A percentile compares a stretch with the other conserved stretches of the same genome.
phyloP scores from a whole-genome alignment of 352 stramenopile species.

The Saprolegnia parasitica region DNA sequence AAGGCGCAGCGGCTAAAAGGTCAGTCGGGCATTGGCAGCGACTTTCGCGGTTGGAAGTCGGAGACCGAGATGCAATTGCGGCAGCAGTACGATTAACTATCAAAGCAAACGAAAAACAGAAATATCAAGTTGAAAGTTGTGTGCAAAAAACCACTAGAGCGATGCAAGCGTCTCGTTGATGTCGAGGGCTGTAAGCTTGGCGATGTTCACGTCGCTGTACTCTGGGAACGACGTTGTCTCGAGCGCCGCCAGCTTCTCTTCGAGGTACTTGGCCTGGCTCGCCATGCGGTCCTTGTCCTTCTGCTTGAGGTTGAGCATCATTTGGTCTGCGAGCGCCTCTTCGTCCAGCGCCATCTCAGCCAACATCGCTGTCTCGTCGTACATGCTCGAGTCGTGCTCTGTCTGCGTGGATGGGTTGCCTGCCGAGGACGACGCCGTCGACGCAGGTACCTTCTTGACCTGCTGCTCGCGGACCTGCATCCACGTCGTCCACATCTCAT shows the following conservation, averaged over 20 bases:
- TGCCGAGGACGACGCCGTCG: too few species aligned
- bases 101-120: not conserved
- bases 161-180: constrained; percentile 7
- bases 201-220: not conserved
- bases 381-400: not conserved
- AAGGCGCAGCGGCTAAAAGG: constrained; percentile 65
- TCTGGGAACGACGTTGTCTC: constrained; percentile 13
- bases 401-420: not conserved
- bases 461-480: constrained; percentile 67
- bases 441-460: constrained; percentile 10
- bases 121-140: not conserved
- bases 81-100: constrained; percentile 64
- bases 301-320: constrained; percentile 3
- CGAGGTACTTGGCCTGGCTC: constrained; percentile 17
- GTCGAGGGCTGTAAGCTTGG: constrained; percentile 11
- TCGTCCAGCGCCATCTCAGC: not conserved
- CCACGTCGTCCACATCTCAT: constrained; percentile 82
- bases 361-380: not conserved
- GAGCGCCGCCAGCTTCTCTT: constrained; percentile 10
- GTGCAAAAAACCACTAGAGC: not conserved
- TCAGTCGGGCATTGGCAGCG: constrained; percentile 68
- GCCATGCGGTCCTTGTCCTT: constrained; percentile 18
- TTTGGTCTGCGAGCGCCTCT: constrained; percentile 1
- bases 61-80: constrained; percentile 75
- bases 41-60: constrained; percentile 71